Evolutionary conservation across 2,329 filamentous ascomycete species (phyloP), one percentile per base, ranked within the genome.

Genomic region (Fusarium falciforme): DNA sequence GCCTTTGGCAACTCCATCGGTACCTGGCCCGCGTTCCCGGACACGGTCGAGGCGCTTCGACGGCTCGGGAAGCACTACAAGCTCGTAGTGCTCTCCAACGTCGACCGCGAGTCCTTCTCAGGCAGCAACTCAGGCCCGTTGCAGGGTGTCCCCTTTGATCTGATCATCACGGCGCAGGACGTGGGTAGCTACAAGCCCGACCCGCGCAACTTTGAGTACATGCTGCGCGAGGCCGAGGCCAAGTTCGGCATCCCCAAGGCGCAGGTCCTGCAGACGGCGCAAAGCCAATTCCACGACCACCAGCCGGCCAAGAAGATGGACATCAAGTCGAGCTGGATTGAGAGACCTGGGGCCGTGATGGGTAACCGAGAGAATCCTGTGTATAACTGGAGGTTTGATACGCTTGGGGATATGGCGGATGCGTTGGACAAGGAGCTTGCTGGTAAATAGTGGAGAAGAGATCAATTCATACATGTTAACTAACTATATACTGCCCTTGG

Each of bases 151-250:
- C 74, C 84, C 1, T 87, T 94, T 76, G 91, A 93, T 75, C 85
- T 88, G 4, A 83, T 93, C 40, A 87, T 92, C 77, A 94, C 92
- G 0, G 93, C 93, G 0, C 85, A 94, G 79, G 90, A 93, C 44
- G 88, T 94, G 31, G 92, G 92, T 0, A 88, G 86, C 16, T 94
- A 94, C 79, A 95, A 94, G 82, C 93, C 93, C 0, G 86, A 91
- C 73, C 77, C 84, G 33, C 82, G 84, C 61, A 94, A 94, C 72
- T 94, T 94, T 67, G 85, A 89, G 65, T 90, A 91, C 78, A 85
- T 94, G 85, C 79, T 94, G 6, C 80, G 83, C 12, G 83, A 88
- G 57, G 87, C 89, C 2, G 69, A 87, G 76, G 77, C 82, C 2
- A 84, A 86, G n/a, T 90, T 93, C 75, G 89, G 88, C 0, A 80